Conservation (phyloP, 208 protist genomes). For the Crithidia fasciculata region DNA sequence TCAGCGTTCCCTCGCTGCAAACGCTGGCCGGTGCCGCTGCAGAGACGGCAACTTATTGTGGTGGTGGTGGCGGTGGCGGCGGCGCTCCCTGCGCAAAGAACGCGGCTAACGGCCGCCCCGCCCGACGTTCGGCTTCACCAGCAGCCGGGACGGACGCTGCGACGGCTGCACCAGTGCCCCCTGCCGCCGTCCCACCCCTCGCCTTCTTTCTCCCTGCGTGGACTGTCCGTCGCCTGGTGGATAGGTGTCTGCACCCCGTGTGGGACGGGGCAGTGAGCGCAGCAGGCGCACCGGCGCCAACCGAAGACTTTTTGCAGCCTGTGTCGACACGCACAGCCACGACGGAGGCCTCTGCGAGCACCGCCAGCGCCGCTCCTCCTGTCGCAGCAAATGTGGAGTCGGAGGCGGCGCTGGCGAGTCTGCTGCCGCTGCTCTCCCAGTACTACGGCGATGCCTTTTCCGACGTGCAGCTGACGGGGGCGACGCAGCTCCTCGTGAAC, state of each 20-base stretch:
- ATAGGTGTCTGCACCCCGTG: constrained; percentile 17
- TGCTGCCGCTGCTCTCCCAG: constrained; percentile 36
- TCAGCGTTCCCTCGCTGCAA: constrained; percentile 1
- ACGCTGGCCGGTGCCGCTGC: not conserved
- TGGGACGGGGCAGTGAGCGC: constrained; percentile 2
- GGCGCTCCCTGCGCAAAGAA: not conserved
- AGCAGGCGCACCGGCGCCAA: not conserved
- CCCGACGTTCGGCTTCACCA: not conserved
- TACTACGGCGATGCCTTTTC: constrained; percentile 28
- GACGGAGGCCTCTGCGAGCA: not conserved
- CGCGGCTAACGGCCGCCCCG: not conserved
- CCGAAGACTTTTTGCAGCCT: too few relatives aligned
- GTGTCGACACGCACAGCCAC: not conserved
- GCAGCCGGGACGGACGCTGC: not conserved
- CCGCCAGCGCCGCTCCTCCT: not conserved
- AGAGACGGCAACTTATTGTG: too few relatives aligned
- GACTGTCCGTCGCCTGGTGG: constrained; percentile 27
- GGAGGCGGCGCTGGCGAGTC: constrained; percentile 16
- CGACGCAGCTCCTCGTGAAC: constrained; percentile 36
- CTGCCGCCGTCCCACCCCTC: constrained; percentile 5
- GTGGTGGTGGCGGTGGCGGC: too few relatives aligned
- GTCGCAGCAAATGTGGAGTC: constrained; percentile 14
- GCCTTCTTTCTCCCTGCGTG: constrained; percentile 34
- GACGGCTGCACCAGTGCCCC: not conserved
- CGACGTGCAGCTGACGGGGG: constrained; percentile 17